Conservation (phyloP, 2,329 filamentous ascomycete genomes). For the Botrytis cinerea region DNA sequence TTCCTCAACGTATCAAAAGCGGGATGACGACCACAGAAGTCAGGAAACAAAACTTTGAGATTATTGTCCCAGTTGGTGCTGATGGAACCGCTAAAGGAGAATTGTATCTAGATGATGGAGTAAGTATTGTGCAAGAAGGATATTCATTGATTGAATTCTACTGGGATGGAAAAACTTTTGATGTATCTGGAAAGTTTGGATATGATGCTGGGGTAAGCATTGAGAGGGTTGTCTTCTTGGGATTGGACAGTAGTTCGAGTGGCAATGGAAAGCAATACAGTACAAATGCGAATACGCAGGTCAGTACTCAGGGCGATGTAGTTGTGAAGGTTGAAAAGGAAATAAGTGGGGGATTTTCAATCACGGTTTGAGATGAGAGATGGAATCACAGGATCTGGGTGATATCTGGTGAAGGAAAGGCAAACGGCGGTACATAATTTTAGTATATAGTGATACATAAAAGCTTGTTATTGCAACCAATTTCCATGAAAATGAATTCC, state of each 20-base stretch:
- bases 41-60: constrained; percentile 65
- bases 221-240: constrained; percentile 54
- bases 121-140: constrained; percentile 59
- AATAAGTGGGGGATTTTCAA: background rate
- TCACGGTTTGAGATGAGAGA: background rate
- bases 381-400: background rate
- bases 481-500: background rate
- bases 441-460: background rate
- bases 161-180: constrained; percentile 56
- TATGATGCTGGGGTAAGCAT: constrained; percentile 51
- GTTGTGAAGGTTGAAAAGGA: background rate
- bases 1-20: constrained; percentile 58
- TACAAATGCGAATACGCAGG: background rate
- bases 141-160: constrained; percentile 58
- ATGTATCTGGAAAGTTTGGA: constrained; percentile 48
- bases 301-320: background rate
- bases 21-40: constrained; percentile 66
- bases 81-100: constrained; percentile 65
- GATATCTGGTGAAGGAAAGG: background rate
- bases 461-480: background rate
- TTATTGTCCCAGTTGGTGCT: constrained; percentile 66
- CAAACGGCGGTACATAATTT: background rate
- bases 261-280: background rate
- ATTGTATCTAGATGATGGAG: constrained; percentile 79
- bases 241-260: constrained; percentile 30